A percentile compares a stretch with the other conserved stretches of the same genome.
These are phyloP conservation scores for Ustilago curta DNA, from an alignment of 1,284 basidiomycete genomes.

Conservation along the genomic window DNA sequence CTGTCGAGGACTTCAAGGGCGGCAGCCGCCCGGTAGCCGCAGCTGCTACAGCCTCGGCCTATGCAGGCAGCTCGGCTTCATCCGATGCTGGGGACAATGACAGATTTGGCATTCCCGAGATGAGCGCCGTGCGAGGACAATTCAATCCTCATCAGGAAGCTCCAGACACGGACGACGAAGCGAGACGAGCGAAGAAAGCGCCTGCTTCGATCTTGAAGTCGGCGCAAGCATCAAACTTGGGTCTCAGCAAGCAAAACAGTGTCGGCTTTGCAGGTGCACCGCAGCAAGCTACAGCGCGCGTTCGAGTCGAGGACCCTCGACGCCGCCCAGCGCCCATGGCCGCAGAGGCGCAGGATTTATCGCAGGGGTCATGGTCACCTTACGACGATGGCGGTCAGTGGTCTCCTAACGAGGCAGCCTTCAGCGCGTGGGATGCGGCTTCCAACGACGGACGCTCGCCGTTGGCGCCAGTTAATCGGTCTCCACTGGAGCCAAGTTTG, in stretches of 20 bases:
- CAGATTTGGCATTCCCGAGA: constrained; percentile 34
- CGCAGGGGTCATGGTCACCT: constrained; percentile 11
- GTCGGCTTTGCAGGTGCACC: neutral
- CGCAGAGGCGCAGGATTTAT: neutral
- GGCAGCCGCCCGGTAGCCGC: constrained; percentile 18
- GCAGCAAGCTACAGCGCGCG: neutral
- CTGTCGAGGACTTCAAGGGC: constrained; percentile 34
- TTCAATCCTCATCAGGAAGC: constrained; percentile 38
- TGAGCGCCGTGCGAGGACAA: constrained; percentile 30
- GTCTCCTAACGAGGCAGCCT: constrained; percentile 8
- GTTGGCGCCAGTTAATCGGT: constrained; percentile 1
- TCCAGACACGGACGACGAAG: constrained; percentile 18
- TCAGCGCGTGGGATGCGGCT: constrained; percentile 1
- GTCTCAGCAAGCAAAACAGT: neutral
- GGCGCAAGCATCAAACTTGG: neutral
- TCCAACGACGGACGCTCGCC: constrained; percentile 7
- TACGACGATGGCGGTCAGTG: constrained; percentile 7
- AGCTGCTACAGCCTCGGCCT: neutral
- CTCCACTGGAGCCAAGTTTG: constrained; percentile 9
- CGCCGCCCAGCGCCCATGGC: constrained; percentile 9
- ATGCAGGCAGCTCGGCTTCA: constrained; percentile 15
- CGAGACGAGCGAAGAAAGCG: constrained; percentile 6
- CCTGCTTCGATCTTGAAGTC: constrained; percentile 1
- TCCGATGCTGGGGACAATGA: constrained; percentile 31
- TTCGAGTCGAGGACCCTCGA: constrained; percentile 26